Percentiles rank a stretch among this genome's conserved stretches.
These are phyloP conservation scores for Curvularia sp. DNA, from an alignment of 2,329 filamentous ascomycete species.

Conservation along the genomic window DNA sequence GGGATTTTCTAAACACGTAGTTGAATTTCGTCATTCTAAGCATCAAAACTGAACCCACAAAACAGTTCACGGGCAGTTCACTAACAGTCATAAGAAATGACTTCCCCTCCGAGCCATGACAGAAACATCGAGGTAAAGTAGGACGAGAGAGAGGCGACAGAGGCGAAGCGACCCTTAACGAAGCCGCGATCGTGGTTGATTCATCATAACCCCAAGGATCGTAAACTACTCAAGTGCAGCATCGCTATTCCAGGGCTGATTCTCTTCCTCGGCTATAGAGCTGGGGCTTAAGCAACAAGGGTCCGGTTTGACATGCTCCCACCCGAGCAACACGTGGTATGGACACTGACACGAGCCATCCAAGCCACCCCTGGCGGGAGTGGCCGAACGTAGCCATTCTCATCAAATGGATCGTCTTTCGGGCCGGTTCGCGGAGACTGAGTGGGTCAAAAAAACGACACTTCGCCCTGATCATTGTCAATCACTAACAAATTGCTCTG, in stretches of 20 bases:
- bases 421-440: slow-evolving; percentile 6
- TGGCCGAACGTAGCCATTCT: slow-evolving; percentile 6
- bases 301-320: not conserved
- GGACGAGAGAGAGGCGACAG: not conserved
- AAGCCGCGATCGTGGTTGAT: not conserved
- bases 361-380: slow-evolving; percentile 1
- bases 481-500: not conserved
- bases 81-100: not conserved
- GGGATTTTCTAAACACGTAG: not conserved
- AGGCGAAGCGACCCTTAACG: not conserved
- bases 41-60: not conserved
- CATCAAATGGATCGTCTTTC: slow-evolving; percentile 4
- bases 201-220: not conserved
- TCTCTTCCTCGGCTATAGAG: not conserved
- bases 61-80: not conserved
- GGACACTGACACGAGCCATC: not conserved
- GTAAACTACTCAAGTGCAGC: not conserved
- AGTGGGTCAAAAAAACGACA: not conserved
- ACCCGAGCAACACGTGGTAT: slow-evolving; percentile 4
- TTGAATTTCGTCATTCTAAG: not conserved
- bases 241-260: not conserved
- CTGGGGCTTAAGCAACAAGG: not conserved
- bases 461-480: not conserved
- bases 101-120: not conserved
- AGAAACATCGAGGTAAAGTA: not conserved